A percentile compares a stretch with the other conserved stretches of the same genome.
Conservation (phyloP, 78 protist species). For the Protostelium mycophagum region DNA sequence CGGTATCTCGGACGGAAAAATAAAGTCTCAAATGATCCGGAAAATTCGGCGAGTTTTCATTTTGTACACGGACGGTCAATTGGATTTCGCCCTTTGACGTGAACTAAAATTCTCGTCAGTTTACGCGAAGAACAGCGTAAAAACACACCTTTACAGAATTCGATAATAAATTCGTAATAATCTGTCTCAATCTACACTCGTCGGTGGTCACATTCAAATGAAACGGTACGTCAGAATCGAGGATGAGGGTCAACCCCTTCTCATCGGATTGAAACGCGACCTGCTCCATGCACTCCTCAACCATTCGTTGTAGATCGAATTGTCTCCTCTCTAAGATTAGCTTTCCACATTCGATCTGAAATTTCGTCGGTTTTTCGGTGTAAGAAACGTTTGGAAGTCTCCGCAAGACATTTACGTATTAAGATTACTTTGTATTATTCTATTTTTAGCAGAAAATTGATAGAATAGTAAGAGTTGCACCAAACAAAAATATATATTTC, state of each 20-base stretch:
- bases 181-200: neutral
- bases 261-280: neutral
- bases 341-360: neutral
- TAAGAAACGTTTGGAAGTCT: no score
- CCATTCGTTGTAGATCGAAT: neutral
- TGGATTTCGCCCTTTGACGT: neutral
- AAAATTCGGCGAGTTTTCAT: neutral
- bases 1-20: neutral
- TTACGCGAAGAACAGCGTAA: no score
- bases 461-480: no score
- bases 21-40: neutral
- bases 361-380: no score
- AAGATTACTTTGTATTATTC: no score
- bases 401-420: no score
- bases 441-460: no score
- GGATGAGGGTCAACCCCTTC: neutral
- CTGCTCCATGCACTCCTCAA: neutral
- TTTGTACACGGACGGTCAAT: neutral
- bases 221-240: neutral
- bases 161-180: neutral
- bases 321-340: neutral
- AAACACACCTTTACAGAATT: neutral
- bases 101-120: no score
- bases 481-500: no score
- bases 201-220: neutral